Percentiles rank a stretch among this genome's conserved stretches.
Conservation (phyloP, 2,329 filamentous ascomycete genomes). For the Colletotrichum caudatum region DNA sequence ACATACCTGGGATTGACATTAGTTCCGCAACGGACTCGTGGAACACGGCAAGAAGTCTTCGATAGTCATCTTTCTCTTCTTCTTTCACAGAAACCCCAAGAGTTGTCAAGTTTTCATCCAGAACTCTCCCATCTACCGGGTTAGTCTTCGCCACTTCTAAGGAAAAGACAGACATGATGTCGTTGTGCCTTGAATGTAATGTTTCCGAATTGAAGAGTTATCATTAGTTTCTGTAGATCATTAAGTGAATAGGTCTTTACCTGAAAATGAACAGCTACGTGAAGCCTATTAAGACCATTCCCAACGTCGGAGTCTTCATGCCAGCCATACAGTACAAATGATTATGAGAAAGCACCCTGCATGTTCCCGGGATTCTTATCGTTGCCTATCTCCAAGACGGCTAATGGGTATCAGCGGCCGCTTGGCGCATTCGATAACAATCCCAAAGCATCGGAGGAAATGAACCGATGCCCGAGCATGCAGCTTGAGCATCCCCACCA, state of each 20-base stretch:
- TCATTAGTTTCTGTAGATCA: accelerated
- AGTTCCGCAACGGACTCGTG: slow-evolving; percentile 22
- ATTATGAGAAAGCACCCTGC: background rate
- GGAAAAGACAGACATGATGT: slow-evolving; percentile 30
- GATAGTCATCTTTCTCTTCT: slow-evolving; percentile 24
- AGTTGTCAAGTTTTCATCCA: slow-evolving; percentile 1
- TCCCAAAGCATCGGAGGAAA: background rate
- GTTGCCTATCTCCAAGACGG: background rate
- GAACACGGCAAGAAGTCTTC: slow-evolving; percentile 28
- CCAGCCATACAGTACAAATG: background rate
- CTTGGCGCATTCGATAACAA: background rate
- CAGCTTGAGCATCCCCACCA: background rate
- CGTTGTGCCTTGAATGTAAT: no score
- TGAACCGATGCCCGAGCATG: background rate
- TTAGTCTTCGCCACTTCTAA: slow-evolving; percentile 24
- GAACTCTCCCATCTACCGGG: slow-evolving; percentile 9
- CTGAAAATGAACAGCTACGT: background rate
- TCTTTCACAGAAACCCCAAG: slow-evolving; percentile 16
- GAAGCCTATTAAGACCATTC: background rate
- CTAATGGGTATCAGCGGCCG: background rate
- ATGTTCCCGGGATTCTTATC: background rate
- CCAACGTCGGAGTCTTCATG: background rate
- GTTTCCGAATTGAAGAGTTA: background rate
- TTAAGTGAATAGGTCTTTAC: background rate
- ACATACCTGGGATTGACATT: slow-evolving; percentile 22